Percentiles rank a stretch among this genome's conserved stretches.
Evolutionary conservation across 768 basidiomycete species (phyloP).

Genomic region (Gloeopeniophorella convolvens): DNA sequence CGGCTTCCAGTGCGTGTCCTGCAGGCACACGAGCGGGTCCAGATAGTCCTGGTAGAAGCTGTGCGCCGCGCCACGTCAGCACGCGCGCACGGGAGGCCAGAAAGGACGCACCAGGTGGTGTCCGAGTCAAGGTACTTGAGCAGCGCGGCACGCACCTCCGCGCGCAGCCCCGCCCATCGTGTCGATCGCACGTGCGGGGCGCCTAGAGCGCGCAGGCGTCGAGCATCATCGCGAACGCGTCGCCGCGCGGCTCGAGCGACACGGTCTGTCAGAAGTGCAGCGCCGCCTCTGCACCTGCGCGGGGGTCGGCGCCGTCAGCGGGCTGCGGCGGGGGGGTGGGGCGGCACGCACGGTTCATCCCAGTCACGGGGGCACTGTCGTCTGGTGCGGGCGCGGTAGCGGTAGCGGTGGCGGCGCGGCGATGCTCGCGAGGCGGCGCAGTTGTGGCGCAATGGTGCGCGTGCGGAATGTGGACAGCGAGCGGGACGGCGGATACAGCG

Average conservation of each 20-base stretch:
- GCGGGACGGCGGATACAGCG: no score
- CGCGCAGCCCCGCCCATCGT: constrained; percentile 51
- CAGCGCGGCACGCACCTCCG: constrained; percentile 59
- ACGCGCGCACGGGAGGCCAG: neutral
- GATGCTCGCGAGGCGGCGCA: neutral
- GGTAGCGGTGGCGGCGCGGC: neutral
- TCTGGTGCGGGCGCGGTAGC: constrained; percentile 2
- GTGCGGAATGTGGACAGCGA: no score
- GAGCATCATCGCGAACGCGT: constrained; percentile 57
- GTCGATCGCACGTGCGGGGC: constrained; percentile 89
- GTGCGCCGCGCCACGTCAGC: neutral
- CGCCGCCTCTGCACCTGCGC: constrained; percentile 75
- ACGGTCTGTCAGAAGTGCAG: constrained; percentile 94
- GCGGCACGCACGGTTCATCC: constrained; percentile 59
- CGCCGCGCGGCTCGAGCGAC: constrained; percentile 54
- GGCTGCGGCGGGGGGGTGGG: no score
- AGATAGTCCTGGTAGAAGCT: constrained; percentile 85
- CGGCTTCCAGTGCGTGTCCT: constrained; percentile 83
- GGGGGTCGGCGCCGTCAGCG: neutral
- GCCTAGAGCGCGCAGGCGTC: constrained; percentile 86
- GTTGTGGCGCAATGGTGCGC: no score
- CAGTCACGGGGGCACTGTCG: constrained; percentile 45
- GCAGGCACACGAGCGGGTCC: constrained; percentile 65
- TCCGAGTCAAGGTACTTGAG: constrained; percentile 91
- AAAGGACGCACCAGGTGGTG: constrained; percentile 65